phyloP scores from a whole-genome alignment of 2,329 filamentous ascomycete genomes.

The Pseudogymnoascus sp. region DNA sequence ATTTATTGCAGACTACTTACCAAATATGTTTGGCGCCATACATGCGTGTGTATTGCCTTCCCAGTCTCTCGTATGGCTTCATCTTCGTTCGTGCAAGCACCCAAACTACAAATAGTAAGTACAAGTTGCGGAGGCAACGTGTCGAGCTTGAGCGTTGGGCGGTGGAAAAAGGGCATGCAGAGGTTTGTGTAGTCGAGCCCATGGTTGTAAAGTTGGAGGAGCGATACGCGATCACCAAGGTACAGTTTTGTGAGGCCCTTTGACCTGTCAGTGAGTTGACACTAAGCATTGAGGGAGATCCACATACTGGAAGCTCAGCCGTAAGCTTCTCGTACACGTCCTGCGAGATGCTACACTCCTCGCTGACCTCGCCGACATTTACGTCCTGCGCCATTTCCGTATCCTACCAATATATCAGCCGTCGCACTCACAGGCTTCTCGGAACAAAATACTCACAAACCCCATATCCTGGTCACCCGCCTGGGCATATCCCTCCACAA shows the following conservation, averaged over 20 bases:
- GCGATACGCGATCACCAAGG: not conserved
- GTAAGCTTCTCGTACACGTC: not conserved
- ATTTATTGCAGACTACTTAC: not conserved
- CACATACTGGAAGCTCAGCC: constrained; percentile 7
- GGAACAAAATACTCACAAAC: not conserved
- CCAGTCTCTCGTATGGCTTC: constrained; percentile 2
- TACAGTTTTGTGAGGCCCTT: not conserved
- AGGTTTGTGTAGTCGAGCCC: constrained; percentile 21
- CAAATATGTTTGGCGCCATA: constrained; percentile 10
- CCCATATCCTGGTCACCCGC: constrained; percentile 6
- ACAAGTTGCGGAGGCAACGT: constrained; percentile 15
- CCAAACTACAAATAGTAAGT: constrained; percentile 19
- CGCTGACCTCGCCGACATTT: not conserved
- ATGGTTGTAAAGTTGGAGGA: constrained; percentile 3
- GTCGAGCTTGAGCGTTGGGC: constrained; percentile 18
- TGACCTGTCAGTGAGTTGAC: not conserved
- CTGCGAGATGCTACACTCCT: constrained; percentile 3
- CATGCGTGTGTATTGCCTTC: constrained; percentile 9
- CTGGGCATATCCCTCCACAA: not conserved
- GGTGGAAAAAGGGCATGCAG: constrained; percentile 21
- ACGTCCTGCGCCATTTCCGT: not conserved
- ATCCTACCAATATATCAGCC: not conserved
- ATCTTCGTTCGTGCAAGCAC: constrained; percentile 16
- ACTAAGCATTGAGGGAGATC: not conserved
- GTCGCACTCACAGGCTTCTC: not conserved